Evolutionary conservation across 306 rosid species (phyloP), one percentile per base, ranked within the genome.

Genomic region (Dryas drummondii): DNA sequence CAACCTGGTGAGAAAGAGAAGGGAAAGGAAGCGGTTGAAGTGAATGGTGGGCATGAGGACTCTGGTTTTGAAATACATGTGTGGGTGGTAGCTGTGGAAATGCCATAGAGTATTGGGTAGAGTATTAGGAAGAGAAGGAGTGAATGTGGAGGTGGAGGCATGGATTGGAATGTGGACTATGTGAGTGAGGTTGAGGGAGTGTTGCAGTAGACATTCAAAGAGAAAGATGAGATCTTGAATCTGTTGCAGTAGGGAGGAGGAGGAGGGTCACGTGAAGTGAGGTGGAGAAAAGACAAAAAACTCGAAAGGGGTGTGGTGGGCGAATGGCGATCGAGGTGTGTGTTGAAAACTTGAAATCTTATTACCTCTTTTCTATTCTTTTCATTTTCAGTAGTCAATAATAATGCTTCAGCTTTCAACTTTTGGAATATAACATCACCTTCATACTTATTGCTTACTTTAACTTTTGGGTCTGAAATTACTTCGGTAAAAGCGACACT

Each of bases 1-100:
- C 94, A 89, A 0, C 97, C 97, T 0, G 87, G 92, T 0, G 85
- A 62, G 22, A 81, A 78, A 5, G 99, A 94, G 83, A 94, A 94
- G 1, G 99, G 99, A 64, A 78, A 94, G 1, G 86, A 53, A 4
- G 79, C 92, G 4, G 58, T 3, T 27, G 97, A 68, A 26, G 84
- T 17, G 81, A 88, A 92, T 4, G 97, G 92, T 2, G 98, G 98
- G 11, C 97, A 94, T 0, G 68, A 49, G 47, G 77, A 37, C 4
- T 40, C 61, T 3, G 70, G 27, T 37, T 56, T 79, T 0, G 86
- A 72, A 49, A 81, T 58, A 48, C 96, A 88, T 19, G 80, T 16
- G 63, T 74, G 77, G 27, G 79, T 4, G 4, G 73, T 2, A 4
- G 75, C n/a, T 2, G 87, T 57, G 4, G 74, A 27, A 9, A 49